Evolutionary conservation across 2,329 filamentous ascomycete genomes (phyloP), one percentile per base, ranked within the genome.

Genomic region (Ophiosphaerella korrae): DNA sequence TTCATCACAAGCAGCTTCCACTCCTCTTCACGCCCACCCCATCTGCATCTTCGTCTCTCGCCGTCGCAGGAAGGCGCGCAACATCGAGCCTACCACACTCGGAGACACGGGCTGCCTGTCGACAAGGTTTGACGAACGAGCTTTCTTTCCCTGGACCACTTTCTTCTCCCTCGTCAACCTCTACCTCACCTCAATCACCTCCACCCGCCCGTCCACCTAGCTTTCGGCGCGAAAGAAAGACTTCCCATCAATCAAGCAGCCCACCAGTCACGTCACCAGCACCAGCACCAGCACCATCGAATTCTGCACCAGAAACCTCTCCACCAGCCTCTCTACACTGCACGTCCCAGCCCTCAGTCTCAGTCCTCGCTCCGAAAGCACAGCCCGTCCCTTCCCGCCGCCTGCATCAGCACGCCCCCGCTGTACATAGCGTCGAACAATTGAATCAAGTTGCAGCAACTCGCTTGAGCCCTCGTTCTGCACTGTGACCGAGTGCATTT

Each of bases 341-440:
- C 66, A 64, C 62, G 64, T 64, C 62, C 66, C 67, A 62, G 59
- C 61, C 59, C 60, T 62, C 57, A 21, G 18, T 21, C 18, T 21
- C 59, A 60, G 26, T 29, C 11, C 64, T 58, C 63, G 63, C 63
- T 69, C 60, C 66, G 66, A 62, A 61, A 64, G 64, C 71, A 46
- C 44, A 64, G 50, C 61, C 26, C 26, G 26, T 60, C 64, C 62
- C 57, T 52, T 45, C 62, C 66, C 55, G 48, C 47, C 66, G 65
- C 64, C 68, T 80, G 75, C 89, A 92, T 88, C 89, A 91, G 88
- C 90, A 89, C 87, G 88, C 85, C 83, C 84, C 84, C 86, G 89
- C 90, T 75, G 80, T 83, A 82, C 80, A 78, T 80, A 83, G 79
- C 76, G 78, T 78, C 58, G 68, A 67, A 67, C 67, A 75, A 72